phyloP scores from a whole-genome alignment of 371 early-diverging fungal genomes.

The Lichtheimia ornata region DNA sequence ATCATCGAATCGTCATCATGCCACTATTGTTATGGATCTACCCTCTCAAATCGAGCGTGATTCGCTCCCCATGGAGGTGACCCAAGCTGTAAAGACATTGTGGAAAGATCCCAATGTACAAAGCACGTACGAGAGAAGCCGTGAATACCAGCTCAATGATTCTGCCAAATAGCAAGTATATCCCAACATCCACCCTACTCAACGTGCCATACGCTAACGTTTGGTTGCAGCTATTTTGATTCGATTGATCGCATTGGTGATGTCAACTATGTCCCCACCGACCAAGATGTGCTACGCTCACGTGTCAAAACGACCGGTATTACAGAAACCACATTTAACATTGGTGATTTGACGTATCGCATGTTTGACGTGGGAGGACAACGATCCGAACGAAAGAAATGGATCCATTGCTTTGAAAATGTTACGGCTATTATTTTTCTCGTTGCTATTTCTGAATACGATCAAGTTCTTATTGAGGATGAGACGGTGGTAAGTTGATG shows the following conservation, averaged over 20 bases:
- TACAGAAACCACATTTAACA: conserved; percentile 83
- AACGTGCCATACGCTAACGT: not conserved
- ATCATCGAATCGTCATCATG: conserved; percentile 62
- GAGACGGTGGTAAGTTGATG: conserved; percentile 73
- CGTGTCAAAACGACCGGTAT: conserved; percentile 91
- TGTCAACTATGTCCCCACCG: conserved; percentile 81
- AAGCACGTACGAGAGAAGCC: conserved; percentile 76
- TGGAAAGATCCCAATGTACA: conserved; percentile 87
- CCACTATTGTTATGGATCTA: conserved; percentile 71
- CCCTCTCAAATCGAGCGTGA: conserved; percentile 86
- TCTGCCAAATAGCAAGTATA: conserved; percentile 85
- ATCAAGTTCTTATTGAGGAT: conserved; percentile 94
- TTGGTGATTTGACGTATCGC: conserved; percentile 84
- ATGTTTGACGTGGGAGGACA: conserved; percentile 98
- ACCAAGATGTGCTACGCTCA: conserved; percentile 88
- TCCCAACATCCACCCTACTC: conserved; percentile 1
- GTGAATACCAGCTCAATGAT: conserved; percentile 94
- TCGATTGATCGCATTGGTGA: conserved; percentile 86
- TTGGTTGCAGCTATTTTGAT: conserved; percentile 80
- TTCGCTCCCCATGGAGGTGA: conserved; percentile 73
- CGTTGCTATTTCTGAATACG: conserved; percentile 95
- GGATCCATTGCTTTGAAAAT: conserved; percentile 96
- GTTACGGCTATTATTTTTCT: conserved; percentile 95
- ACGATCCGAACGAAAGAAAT: conserved; percentile 90
- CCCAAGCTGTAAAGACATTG: conserved; percentile 74